Conservation (phyloP, 495 filamentous ascomycete species). For the Penicillium paradoxum region DNA sequence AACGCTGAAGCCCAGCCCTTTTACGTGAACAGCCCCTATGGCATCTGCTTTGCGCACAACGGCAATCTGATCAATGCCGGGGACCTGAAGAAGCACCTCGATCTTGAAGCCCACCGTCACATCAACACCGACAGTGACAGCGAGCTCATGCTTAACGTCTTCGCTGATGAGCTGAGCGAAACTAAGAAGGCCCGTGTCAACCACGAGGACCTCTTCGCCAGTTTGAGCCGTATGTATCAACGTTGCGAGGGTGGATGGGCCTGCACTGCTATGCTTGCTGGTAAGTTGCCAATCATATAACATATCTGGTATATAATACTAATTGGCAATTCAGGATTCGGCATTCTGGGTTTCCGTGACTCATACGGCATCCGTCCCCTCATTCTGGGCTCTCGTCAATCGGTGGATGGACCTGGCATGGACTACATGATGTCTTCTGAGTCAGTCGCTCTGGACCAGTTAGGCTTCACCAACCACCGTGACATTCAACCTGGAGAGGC, state of each 20-base stretch:
- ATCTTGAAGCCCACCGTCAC: conserved; percentile 85
- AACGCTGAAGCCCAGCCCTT: conserved; percentile 62
- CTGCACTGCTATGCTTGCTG: conserved; percentile 88
- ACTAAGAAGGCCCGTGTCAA: conserved; percentile 97
- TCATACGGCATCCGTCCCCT: conserved; percentile 87
- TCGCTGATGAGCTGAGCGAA: conserved; percentile 88
- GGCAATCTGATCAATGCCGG: conserved; percentile 95
- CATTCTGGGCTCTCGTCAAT: conserved; percentile 70
- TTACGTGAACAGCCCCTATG: conserved; percentile 90
- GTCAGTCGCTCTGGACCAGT: conserved; percentile 82
- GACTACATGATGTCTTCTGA: conserved; percentile 99
- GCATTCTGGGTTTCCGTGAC: conserved; percentile 86
- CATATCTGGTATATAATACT: neutral
- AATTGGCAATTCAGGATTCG: conserved; percentile 55
- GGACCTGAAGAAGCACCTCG: conserved; percentile 71
- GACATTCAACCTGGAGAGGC: conserved; percentile 91
- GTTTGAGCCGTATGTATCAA: conserved; percentile 68
- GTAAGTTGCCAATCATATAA: conserved; percentile 30
- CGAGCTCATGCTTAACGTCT: conserved; percentile 93
- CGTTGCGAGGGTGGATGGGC: conserved; percentile 82
- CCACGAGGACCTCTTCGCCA: conserved; percentile 80
- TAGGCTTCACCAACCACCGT: conserved; percentile 74
- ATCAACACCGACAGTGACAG: conserved; percentile 97
- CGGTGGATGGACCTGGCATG: conserved; percentile 58
- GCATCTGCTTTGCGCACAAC: conserved; percentile 67